Evolutionary conservation across 2,329 filamentous ascomycete species (phyloP), one percentile per base, ranked within the genome.

Genomic region (Didymella sp.): DNA sequence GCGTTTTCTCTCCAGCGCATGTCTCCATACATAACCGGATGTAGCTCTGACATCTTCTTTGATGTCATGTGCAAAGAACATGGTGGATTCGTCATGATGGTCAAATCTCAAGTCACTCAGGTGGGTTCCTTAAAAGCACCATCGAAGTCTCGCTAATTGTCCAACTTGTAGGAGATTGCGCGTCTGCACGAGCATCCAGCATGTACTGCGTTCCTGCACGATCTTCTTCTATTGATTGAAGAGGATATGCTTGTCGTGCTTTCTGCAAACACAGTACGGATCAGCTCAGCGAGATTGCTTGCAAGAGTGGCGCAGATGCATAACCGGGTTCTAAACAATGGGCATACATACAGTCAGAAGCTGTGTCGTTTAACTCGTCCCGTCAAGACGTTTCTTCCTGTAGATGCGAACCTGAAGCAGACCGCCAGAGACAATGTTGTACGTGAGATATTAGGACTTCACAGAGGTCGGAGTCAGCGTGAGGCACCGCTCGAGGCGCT

Each of bases 121-220:
- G 61, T 63, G 37, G 47, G 24, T n/a, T n/a, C n/a, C n/a, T n/a
- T 11, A 22, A 8, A 8, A 21, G 15, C 2, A 7, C 30, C 21
- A 4, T 22, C 3, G 17, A 3, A 17, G 24, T 12, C 5, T 28
- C 9, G 19, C 13, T n/a, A 30, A 6, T n/a, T 13, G 15, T 17
- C 21, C n/a, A 12, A 28, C 7, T 19, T 6, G 3, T 24, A 64
- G 63, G 49, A 45, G 22, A 54, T 62, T 7, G 24, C 33, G 3
- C 19, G 51, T 4, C 54, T 67, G 1, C 62, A 64, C 35, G 19
- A 21, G 5, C 35, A 58, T 37, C 15, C 13, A 1, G 22, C 40
- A 1, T 67, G 64, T 45, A 62, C 64, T 6, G 11, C 46, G 27
- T 66, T 56, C 44, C 52, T 66, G 6, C 62, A 64, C 17, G 64